Conservation (phyloP, 177 flowering plant genomes). For the Vitis hybrid region DNA sequence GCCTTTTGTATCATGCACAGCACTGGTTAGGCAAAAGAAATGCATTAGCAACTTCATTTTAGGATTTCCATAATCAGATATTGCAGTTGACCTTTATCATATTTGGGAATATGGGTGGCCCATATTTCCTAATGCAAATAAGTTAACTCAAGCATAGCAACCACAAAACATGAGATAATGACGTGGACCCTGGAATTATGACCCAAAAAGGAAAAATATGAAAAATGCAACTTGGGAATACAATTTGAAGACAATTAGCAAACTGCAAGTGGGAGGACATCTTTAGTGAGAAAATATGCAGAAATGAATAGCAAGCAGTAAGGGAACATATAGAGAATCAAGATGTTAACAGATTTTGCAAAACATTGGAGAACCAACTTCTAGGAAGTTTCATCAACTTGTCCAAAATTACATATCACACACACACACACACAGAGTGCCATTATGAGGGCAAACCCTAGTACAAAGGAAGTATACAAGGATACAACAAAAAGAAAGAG, state of each 20-base stretch:
- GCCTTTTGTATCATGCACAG: conserved; percentile 62
- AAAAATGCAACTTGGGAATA: neutral
- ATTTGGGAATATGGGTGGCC: neutral
- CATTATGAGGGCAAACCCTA: too few species aligned
- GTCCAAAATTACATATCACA: too few species aligned
- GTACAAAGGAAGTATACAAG: too few species aligned
- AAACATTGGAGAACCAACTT: too few species aligned
- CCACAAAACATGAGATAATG: neutral
- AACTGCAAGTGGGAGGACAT: neutral
- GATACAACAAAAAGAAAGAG: too few species aligned
- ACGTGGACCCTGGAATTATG: neutral
- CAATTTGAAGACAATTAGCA: neutral
- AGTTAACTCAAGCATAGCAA: neutral
- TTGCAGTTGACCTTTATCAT: neutral
- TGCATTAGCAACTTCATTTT: neutral
- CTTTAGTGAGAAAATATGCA: too few species aligned
- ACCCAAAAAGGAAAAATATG: neutral
- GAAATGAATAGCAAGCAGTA: too few species aligned
- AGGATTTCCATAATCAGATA: neutral
- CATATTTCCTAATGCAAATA: too few species aligned
- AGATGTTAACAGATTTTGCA: too few species aligned
- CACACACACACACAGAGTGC: too few species aligned
- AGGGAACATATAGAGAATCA: too few species aligned
- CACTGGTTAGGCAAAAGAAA: conserved; percentile 41
- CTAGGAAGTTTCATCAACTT: too few species aligned